phyloP scores from a whole-genome alignment of 31 red algal species.

The Asparagopsis taxiformis region DNA sequence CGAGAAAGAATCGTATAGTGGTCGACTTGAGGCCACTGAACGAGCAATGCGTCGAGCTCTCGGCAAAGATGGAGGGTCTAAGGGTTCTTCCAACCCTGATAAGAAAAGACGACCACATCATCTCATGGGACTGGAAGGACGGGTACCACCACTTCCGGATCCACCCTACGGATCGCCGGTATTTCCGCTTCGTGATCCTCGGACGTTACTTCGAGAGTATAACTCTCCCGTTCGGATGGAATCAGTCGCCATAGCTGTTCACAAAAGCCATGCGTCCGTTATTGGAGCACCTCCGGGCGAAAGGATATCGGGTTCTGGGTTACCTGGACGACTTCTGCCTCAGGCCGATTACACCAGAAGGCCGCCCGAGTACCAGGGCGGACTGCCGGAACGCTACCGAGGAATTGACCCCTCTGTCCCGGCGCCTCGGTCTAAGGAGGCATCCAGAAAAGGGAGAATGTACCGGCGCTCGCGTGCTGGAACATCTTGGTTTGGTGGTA shows the following conservation, averaged over 20 bases:
- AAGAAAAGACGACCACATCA: neutral
- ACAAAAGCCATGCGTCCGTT: neutral
- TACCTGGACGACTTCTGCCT: conserved; percentile 1
- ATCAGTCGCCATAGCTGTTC: neutral
- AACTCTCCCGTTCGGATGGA: neutral
- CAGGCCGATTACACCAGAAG: neutral
- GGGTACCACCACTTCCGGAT: neutral
- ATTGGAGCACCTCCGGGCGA: neutral
- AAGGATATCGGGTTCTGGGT: neutral
- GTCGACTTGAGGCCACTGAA: neutral
- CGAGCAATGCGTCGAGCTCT: neutral
- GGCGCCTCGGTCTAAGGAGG: neutral
- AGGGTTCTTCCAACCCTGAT: neutral
- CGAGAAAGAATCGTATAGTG: neutral
- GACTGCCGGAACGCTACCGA: neutral
- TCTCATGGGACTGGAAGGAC: conserved; percentile 2
- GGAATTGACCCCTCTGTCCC: neutral
- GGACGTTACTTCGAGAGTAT: neutral
- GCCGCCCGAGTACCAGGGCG: neutral
- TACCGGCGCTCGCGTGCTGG: neutral
- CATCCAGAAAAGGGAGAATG: conserved; percentile 1
- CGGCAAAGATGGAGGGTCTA: neutral
- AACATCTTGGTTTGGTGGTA: neutral
- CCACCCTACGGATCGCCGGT: neutral
- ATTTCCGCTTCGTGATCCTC: neutral